A percentile compares a stretch with the other conserved stretches of the same genome.
Conservation (phyloP, 768 basidiomycete species). For the Boletus eberwhitei region DNA sequence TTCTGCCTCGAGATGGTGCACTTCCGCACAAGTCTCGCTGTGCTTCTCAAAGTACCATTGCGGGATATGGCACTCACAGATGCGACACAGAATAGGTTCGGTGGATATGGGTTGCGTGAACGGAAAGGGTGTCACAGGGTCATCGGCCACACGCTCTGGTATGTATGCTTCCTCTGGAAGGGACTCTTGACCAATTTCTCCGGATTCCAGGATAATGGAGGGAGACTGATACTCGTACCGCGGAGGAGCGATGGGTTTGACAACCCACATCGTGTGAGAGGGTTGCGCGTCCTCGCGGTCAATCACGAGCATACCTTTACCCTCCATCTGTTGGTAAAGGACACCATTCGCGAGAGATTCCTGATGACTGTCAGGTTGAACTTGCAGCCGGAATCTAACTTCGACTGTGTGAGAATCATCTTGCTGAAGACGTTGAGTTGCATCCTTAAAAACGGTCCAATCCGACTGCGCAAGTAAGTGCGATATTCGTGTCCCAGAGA, state of each 20-base stretch:
- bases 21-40: constrained; percentile 97
- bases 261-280: constrained; percentile 98
- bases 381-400: constrained; percentile 81
- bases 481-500: constrained; percentile 79
- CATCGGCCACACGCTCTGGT: constrained; percentile 36
- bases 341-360: constrained; percentile 49
- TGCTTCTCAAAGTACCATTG: constrained; percentile 99
- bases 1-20: constrained; percentile 93
- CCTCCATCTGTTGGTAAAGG: constrained; percentile 87
- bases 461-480: constrained; percentile 76
- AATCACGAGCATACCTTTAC: constrained; percentile 97
- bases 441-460: constrained; percentile 79
- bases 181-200: constrained; percentile 39
- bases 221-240: constrained; percentile 66
- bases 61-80: constrained; percentile 94
- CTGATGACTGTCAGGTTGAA: constrained; percentile 56
- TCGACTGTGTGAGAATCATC: constrained; percentile 96
- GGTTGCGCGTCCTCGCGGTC: constrained; percentile 85
- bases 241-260: constrained; percentile 75
- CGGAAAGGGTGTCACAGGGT: constrained; percentile 68
- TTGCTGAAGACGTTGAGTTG: constrained; percentile 77
- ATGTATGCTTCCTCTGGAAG: constrained; percentile 35
- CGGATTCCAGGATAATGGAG: constrained; percentile 53
- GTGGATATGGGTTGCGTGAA: constrained; percentile 74
- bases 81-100: constrained; percentile 88